Evolutionary conservation across 345 rosid genomes (phyloP), one percentile per base, ranked within the genome.

Genomic region (Toxicodendron radicans): DNA sequence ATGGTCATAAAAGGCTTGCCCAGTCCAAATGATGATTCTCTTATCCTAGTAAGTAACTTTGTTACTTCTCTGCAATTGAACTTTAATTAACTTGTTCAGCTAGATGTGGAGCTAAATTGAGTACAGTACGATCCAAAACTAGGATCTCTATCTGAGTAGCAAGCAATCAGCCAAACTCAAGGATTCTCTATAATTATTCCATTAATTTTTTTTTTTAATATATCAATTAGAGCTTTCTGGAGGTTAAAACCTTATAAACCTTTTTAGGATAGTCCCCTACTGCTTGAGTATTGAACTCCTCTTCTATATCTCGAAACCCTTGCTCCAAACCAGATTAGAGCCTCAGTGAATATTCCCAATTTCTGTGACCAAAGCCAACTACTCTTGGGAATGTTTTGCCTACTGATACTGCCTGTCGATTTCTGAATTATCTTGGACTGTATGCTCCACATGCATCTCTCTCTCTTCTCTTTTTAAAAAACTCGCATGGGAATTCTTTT

Each of bases 1-100:
- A 90, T 88, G 89, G 87, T 59, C 38, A 27, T 78, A 71, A 94
- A 94, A 85, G 97, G 97, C 71, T 87, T 94, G 76, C 97, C 98
- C 41, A 68, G 70, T 64, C 98, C 99, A 10, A 69, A 87, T 18
- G 97, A 89, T n/a, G 97, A 95, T 63, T 72, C 95, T 66, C 89
- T 92, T 73, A 81, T 95, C 80, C 93, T 95, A 7, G 97, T 92
- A 82, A 89, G 93, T 83, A 64, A 5, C 49, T 43, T 57, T 72
- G 21, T 59, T 63, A 75, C 43, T 38, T 38, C 9, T 38, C 43
- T 68, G 48, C 64, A 14, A 65, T 14, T 71, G 64, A 70, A 66
- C 58, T 48, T 3, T 74, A 35, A 61, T 24, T 57, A 27, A 43
- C 18, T n/a, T 30, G 63, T 57, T 66, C 38, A 67, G 7, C 45